A percentile compares a stretch with the other conserved stretches of the same genome.
Conservation (phyloP, 805 yeast species). For the Teunomyces kruisii region DNA sequence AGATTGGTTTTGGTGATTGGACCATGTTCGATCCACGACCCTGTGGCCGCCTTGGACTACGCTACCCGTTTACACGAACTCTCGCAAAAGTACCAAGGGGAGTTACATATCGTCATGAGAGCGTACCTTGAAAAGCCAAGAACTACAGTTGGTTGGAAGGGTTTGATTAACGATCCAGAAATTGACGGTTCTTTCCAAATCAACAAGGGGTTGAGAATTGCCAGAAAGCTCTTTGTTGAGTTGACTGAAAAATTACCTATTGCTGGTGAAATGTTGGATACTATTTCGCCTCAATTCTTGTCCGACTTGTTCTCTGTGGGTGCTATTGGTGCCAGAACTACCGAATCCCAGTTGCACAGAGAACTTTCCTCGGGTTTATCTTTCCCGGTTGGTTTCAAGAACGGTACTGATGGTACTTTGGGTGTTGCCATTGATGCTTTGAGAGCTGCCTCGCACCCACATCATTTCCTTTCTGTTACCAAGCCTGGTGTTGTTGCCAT, state of each 20-base stretch:
- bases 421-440: conserved; percentile 95
- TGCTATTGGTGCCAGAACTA: conserved; percentile 98
- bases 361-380: conserved; percentile 95
- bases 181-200: conserved; percentile 90
- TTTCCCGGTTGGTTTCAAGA: conserved; percentile 97
- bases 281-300: conserved; percentile 94
- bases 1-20: conserved; percentile 88
- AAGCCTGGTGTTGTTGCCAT: conserved; percentile 96
- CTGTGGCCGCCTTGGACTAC: conserved; percentile 88
- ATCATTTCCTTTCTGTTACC: conserved; percentile 92
- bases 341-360: conserved; percentile 96
- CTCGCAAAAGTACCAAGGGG: conserved; percentile 64
- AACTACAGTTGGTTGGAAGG: conserved; percentile 99
- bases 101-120: conserved; percentile 88
- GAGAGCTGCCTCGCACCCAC: conserved; percentile 88
- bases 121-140: conserved; percentile 98
- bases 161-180: conserved; percentile 95
- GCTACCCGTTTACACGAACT: conserved; percentile 61
- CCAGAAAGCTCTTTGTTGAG: conserved; percentile 82
- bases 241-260: conserved; percentile 85
- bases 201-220: conserved; percentile 88
- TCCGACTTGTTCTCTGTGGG: conserved; percentile 93
- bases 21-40: conserved; percentile 96
- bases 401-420: conserved; percentile 95
- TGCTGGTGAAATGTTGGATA: conserved; percentile 97